A percentile compares a stretch with the other conserved stretches of the same genome.
phyloP scores from a whole-genome alignment of 805 yeast species.

The Pichia deserticola region DNA sequence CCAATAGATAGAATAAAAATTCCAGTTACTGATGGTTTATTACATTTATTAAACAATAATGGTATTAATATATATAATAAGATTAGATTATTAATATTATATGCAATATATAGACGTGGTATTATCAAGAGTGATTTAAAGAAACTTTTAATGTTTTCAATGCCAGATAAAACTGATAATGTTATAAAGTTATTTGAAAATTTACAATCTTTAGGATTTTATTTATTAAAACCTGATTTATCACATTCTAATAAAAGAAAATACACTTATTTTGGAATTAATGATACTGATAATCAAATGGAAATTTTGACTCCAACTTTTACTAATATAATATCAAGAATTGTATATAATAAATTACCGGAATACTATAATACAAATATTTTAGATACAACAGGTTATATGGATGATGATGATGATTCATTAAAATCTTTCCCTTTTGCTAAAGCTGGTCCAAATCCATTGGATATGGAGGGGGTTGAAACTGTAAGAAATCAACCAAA shows the following conservation, averaged over 20 bases:
- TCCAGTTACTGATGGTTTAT: conserved; percentile 47
- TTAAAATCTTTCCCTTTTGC: conserved; percentile 48
- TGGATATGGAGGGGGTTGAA: conserved; percentile 4
- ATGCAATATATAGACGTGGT: conserved; percentile 79
- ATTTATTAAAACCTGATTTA: conserved; percentile 31
- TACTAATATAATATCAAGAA: conserved; percentile 20
- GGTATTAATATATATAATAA: conserved; percentile 52
- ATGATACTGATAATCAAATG: conserved; percentile 18
- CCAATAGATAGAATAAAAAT: conserved; percentile 54
- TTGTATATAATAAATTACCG: conserved; percentile 22
- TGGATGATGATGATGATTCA: conserved; percentile 28
- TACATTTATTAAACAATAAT: conserved; percentile 44
- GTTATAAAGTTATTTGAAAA: conserved; percentile 50
- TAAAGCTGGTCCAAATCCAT: conserved; percentile 26
- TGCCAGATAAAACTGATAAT: conserved; percentile 25
- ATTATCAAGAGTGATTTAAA: conserved; percentile 63
- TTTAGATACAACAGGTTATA: conserved; percentile 8
- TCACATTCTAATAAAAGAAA: conserved; percentile 39
- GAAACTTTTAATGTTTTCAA: conserved; percentile 55
- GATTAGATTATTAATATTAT: conserved; percentile 63
- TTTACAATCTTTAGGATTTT: conserved; percentile 36
- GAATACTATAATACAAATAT: conserved; percentile 19
- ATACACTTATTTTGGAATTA: conserved; percentile 46
- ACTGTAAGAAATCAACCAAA: conserved; percentile 23
- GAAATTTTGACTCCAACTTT: conserved; percentile 22